A percentile compares a stretch with the other conserved stretches of the same genome.
These are phyloP conservation scores for Penicillium diatomitis DNA, from an alignment of 495 filamentous ascomycete genomes.

Conservation along the genomic window DNA sequence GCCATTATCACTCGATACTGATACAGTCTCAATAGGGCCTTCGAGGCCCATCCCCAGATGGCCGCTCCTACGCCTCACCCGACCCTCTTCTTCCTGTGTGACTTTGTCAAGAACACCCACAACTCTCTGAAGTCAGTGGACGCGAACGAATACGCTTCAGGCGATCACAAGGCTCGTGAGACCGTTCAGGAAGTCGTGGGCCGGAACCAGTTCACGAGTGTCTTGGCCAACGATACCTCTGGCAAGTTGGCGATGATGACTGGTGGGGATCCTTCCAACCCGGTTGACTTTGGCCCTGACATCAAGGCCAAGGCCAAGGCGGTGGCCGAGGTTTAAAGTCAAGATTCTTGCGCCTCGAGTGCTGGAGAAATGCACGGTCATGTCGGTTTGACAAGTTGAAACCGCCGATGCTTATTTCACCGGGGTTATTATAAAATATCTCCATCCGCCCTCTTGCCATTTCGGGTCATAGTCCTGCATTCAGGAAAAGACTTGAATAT, in stretches of 20 bases:
- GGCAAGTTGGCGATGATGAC: constrained; percentile 21
- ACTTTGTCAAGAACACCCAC: constrained; percentile 27
- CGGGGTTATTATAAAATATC: no score
- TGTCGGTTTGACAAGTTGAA: no score
- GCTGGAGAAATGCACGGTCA: no score
- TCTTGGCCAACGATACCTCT: constrained; percentile 18
- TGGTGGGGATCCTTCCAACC: constrained; percentile 12
- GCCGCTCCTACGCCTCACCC: constrained; percentile 21
- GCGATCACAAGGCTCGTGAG: constrained; percentile 9
- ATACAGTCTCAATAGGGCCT: constrained; percentile 10
- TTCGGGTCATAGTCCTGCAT: no score
- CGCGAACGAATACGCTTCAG: constrained; percentile 14
- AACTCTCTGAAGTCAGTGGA: constrained; percentile 18
- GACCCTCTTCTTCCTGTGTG: constrained; percentile 25
- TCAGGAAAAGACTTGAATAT: no score
- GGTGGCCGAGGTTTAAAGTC: constrained; percentile 2
- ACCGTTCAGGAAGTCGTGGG: constrained; percentile 17
- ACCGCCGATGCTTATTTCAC: no score
- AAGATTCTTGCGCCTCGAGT: neutral
- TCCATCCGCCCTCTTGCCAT: no score
- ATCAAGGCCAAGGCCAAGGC: constrained; percentile 15
- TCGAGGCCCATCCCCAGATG: constrained; percentile 25
- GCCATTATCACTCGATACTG: no score
- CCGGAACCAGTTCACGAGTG: constrained; percentile 20
- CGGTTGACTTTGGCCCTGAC: constrained; percentile 20